Evolutionary conservation across 495 filamentous ascomycete species (phyloP).

Genomic region (Aspergillus cavernicola): DNA sequence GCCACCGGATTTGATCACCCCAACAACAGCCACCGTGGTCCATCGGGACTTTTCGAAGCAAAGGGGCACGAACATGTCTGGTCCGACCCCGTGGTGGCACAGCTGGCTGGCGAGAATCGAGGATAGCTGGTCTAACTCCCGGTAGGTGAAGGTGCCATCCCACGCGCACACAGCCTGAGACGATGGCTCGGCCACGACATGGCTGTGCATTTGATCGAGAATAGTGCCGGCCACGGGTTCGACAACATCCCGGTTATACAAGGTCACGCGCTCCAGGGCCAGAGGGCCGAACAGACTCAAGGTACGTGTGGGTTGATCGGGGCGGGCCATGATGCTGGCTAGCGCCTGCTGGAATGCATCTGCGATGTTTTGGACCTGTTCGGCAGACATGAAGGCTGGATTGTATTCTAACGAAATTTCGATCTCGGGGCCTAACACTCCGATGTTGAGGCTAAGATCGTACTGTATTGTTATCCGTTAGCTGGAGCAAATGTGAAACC

Average conservation of each 20-base stretch:
- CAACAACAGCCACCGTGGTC: not conserved
- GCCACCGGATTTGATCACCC: not conserved
- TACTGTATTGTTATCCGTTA: too few species aligned
- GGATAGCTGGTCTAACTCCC: not conserved
- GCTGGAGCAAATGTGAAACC: too few species aligned
- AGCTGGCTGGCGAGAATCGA: not conserved
- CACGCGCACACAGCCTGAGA: not conserved
- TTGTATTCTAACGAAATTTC: too few species aligned
- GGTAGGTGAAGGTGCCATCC: not conserved
- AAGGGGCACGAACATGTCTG: not conserved
- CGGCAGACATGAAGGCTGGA: too few species aligned
- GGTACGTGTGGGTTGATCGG: too few species aligned
- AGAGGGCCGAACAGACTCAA: too few species aligned
- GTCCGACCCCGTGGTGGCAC: not conserved
- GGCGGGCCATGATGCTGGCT: too few species aligned
- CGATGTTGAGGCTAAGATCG: too few species aligned
- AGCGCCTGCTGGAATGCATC: not conserved
- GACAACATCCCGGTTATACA: conserved; percentile 11
- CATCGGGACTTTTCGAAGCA: not conserved
- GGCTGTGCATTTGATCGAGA: not conserved
- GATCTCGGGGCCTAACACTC: too few species aligned
- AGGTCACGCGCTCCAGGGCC: too few species aligned
- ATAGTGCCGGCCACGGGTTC: conserved; percentile 21
- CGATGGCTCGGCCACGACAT: not conserved
- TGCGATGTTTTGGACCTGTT: too few species aligned